Base-by-base conservation (phyloP, 257 asterid species). In the Penstemon barbatus region DNA sequence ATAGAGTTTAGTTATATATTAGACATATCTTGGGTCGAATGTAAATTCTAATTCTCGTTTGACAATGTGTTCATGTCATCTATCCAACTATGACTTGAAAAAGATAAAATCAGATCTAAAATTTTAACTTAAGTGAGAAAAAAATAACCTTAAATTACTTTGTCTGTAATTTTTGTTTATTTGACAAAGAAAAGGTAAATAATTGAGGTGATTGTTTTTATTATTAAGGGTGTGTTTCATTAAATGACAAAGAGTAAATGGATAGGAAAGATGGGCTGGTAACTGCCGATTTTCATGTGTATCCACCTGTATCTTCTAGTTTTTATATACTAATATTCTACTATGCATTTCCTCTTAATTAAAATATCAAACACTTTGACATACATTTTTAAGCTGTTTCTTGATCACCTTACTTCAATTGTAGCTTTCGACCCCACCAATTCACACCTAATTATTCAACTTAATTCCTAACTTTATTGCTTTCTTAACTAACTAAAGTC, bases 231-330 rank as follows among this genome's bases (percentile, higher is more conserved):
- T 81, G 44, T 65, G 66, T 73, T 78, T 71, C 77, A 84, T 69
- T 81, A 79, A 79, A 79, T 83, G 86, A 72, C 77, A 78, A 76
- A 52, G 85, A 81, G 84, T 81, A 79, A 81, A 81, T 66, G 91
- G 87, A 83, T 82, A 68, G 76, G 82, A 83, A 85, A 77, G 81
- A 82, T 82, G 81, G 86, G 80, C 70, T 70, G 80, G 85, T 84
- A 84, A 84, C 79, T 74, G 88, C 83, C 81, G 56, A 68, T 73
- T 58, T 61, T 70, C 83, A 80, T 80, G 71, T 80, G 79, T 69
- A 67, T 73, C 76, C 75, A 39, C 51, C 75, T 69, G 66, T 75
- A 53, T 78, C 40, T 43, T 25, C 33, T 58, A 9, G 7, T 58
- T 11, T 25, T 57, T 73, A 8, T 57, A 4, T 25, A 12, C 61